phyloP scores from a whole-genome alignment of 2,329 filamentous ascomycete genomes.

The Escovopsis sp. region DNA sequence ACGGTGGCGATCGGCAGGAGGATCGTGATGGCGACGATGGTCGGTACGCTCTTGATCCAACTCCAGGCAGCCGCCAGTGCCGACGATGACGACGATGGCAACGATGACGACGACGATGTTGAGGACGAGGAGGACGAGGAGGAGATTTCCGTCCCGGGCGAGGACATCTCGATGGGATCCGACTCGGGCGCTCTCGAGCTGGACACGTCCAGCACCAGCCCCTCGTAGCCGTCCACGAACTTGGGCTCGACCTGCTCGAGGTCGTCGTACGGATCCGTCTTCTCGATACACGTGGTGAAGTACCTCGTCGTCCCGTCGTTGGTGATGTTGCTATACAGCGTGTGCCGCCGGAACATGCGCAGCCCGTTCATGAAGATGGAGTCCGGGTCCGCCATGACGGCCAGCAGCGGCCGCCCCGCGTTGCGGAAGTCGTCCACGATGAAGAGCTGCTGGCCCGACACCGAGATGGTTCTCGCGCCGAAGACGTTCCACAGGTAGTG shows the following conservation, averaged over 20 bases:
- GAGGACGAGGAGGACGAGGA: conserved; percentile 14
- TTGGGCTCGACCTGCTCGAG: conserved; percentile 53
- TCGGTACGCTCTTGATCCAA: conserved; percentile 40
- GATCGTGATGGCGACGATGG: conserved; percentile 48
- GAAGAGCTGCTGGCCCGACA: conserved; percentile 77
- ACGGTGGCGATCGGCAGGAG: conserved; percentile 59
- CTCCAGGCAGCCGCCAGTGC: conserved; percentile 16
- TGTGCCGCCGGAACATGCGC: conserved; percentile 57
- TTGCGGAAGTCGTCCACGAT: conserved; percentile 73
- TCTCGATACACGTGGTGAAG: conserved; percentile 68
- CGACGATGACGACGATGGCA: conserved; percentile 16
- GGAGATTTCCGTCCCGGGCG: conserved; percentile 40
- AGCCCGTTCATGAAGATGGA: conserved; percentile 78
- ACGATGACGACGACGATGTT: conserved; percentile 14
- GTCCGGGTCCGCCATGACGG: conserved; percentile 65
- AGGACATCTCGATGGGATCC: too few species aligned
- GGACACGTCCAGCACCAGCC: conserved; percentile 52
- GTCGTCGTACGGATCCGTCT: conserved; percentile 62
- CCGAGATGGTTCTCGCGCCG: conserved; percentile 64
- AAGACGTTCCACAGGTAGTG: conserved; percentile 68
- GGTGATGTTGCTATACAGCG: conserved; percentile 70
- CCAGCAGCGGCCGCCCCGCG: conserved; percentile 64
- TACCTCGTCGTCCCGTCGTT: conserved; percentile 73
- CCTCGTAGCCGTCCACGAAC: conserved; percentile 57
- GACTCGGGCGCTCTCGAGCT: too few species aligned